Conservation (phyloP, 164 flowering plant genomes). For the Echeveria elegans region DNA sequence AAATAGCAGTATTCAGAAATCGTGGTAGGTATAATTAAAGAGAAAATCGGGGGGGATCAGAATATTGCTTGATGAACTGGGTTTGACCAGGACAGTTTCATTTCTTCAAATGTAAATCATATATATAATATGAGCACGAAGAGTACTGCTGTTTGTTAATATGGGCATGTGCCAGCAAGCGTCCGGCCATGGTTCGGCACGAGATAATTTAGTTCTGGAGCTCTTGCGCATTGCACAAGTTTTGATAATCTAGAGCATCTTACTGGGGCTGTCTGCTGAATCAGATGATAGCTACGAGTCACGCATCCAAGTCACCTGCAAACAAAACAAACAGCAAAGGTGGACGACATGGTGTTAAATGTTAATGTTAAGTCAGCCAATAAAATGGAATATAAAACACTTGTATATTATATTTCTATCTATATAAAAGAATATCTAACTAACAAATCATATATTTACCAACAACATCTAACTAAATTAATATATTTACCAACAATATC, state of each 20-base stretch:
- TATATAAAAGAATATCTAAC: no score
- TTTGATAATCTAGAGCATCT: not conserved
- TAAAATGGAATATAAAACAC: no score
- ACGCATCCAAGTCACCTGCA: not conserved
- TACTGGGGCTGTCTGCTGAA: not conserved
- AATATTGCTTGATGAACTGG: not conserved
- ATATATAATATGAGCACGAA: not conserved
- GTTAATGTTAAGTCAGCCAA: no score
- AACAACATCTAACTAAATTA: no score
- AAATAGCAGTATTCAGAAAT: not conserved
- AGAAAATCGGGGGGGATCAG: not conserved
- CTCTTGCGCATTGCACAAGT: not conserved
- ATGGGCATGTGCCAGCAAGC: not conserved
- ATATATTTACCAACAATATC: no score
- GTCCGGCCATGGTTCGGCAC: not conserved
- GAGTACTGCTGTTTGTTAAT: not conserved
- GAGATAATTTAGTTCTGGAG: not conserved
- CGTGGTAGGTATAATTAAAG: not conserved
- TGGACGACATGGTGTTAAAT: no score
- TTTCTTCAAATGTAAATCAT: not conserved
- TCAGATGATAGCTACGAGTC: not conserved
- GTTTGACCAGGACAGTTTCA: not conserved
- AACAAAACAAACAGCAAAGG: not conserved
- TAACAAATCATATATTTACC: no score
- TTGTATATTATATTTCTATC: no score